These are phyloP conservation scores for Cicer yamashitae DNA, from an alignment of 306 rosid species.

Conservation along the genomic window DNA sequence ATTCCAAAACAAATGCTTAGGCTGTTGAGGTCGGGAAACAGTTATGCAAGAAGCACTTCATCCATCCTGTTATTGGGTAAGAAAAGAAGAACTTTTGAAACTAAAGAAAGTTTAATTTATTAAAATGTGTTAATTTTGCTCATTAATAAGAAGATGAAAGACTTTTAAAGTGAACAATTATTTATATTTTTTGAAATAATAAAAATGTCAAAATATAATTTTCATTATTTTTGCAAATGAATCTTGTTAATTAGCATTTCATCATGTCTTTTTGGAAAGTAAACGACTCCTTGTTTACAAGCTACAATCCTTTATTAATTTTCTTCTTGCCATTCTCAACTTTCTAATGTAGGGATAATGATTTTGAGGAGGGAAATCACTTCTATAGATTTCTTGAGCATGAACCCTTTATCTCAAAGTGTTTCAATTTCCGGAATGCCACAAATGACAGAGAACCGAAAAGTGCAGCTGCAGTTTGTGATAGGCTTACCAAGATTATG, in stretches of 20 bases:
- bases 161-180: no score
- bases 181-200: no score
- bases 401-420: constrained; percentile 66
- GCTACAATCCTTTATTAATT: neutral
- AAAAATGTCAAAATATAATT: no score
- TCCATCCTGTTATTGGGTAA: constrained; percentile 89
- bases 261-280: no score
- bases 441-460: constrained; percentile 70
- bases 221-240: no score
- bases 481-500: constrained; percentile 79
- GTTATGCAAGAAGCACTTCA: constrained; percentile 75
- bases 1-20: constrained; percentile 50
- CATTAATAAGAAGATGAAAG: no score
- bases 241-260: neutral
- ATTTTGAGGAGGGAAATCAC: constrained; percentile 82
- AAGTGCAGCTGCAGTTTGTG: constrained; percentile 68
- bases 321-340: constrained; percentile 36
- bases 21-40: constrained; percentile 86
- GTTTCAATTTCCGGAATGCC: constrained; percentile 77
- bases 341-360: constrained; percentile 63
- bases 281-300: no score
- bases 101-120: neutral
- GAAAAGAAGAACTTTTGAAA: constrained; percentile 40
- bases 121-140: no score
- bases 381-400: constrained; percentile 91